Evolutionary conservation across 129 eudicot species (phyloP).

Genomic region (Artemisia argyi): DNA sequence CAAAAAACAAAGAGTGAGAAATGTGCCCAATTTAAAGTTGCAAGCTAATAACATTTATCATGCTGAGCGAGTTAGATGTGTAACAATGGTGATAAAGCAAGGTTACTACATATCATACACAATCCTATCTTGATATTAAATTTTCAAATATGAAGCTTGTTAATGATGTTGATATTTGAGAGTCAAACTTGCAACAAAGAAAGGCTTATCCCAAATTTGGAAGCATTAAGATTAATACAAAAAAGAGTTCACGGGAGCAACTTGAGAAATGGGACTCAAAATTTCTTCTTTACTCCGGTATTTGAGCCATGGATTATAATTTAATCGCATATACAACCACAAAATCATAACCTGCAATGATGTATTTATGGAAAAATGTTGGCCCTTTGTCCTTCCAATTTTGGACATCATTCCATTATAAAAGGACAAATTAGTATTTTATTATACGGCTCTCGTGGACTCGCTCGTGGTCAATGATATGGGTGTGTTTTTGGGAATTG

Average conservation of each 20-base stretch:
- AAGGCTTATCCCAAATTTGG: constrained; percentile 17
- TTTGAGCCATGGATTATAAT: constrained; percentile 8
- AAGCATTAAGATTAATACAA: constrained; percentile 23
- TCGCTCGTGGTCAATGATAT: neutral
- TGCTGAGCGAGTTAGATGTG: too few relatives aligned
- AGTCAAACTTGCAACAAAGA: constrained; percentile 11
- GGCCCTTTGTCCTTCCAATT: constrained; percentile 29
- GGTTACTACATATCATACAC: too few relatives aligned
- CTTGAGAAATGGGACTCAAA: constrained; percentile 30
- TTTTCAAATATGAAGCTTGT: neutral
- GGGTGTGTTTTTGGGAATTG: constrained; percentile 30
- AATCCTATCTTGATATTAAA: too few relatives aligned
- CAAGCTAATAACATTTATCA: too few relatives aligned
- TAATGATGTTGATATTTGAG: constrained; percentile 19
- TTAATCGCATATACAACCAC: constrained; percentile 18
- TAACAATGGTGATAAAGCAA: too few relatives aligned
- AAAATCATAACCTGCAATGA: constrained; percentile 26
- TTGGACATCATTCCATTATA: constrained; percentile 26
- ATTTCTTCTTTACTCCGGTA: constrained; percentile 14
- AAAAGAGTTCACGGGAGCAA: constrained; percentile 29
- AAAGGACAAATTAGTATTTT: constrained; percentile 13
- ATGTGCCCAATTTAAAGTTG: too few relatives aligned
- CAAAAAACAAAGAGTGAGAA: too few relatives aligned
- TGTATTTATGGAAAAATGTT: constrained; percentile 33
- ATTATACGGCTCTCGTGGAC: neutral